These are phyloP conservation scores for Petunia hybrid DNA, from an alignment of 305 asterid species.

Conservation along the genomic window DNA sequence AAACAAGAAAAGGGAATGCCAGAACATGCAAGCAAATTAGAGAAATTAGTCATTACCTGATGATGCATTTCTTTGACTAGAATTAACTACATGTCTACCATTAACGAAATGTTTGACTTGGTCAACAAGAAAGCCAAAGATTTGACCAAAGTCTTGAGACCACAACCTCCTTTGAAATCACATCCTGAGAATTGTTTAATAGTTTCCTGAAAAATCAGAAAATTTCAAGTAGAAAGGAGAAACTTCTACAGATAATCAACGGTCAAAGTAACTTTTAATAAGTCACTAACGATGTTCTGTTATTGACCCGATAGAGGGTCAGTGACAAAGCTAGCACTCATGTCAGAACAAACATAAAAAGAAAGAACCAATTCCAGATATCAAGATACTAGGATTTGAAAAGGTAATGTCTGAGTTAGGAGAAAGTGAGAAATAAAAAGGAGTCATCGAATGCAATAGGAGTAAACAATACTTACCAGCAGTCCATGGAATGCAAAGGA, in stretches of 20 bases:
- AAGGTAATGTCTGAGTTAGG: neutral
- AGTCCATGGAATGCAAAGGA: neutral
- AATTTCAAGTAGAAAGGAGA: conserved; percentile 13
- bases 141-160: conserved; percentile 32
- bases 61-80: conserved; percentile 4
- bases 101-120: neutral
- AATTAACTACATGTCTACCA: conserved; percentile 23
- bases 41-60: conserved; percentile 22
- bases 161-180: conserved; percentile 9
- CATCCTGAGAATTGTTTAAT: conserved; percentile 30
- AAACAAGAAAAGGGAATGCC: neutral
- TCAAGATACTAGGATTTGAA: neutral
- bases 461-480: neutral
- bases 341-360: neutral
- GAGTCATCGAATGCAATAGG: neutral
- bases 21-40: conserved; percentile 9
- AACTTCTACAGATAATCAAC: conserved; percentile 20
- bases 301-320: neutral
- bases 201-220: conserved; percentile 21
- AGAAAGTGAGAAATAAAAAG: conserved; percentile 5
- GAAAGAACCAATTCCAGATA: neutral
- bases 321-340: conserved; percentile 13
- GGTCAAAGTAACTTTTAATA: conserved; percentile 15
- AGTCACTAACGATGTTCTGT: neutral
- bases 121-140: conserved; percentile 26